These are phyloP conservation scores for Recurvomyces mirabilis DNA, from an alignment of 495 filamentous ascomycete genomes.

Conservation along the genomic window DNA sequence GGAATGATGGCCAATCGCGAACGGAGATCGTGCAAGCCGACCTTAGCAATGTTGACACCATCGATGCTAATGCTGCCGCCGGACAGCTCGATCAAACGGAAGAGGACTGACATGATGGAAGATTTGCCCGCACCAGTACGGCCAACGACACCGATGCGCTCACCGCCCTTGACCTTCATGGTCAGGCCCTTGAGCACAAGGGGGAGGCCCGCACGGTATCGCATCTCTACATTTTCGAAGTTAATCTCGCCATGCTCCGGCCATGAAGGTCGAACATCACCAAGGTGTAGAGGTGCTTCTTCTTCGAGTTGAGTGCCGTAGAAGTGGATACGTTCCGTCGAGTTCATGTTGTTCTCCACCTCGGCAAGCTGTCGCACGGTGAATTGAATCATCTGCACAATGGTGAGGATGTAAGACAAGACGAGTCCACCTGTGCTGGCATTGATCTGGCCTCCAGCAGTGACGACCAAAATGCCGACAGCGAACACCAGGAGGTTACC, in stretches of 20 bases:
- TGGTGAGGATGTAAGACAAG: constrained; percentile 93
- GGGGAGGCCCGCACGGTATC: constrained; percentile 80
- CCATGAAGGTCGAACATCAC: constrained; percentile 70
- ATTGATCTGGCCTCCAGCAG: constrained; percentile 74
- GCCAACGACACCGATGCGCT: constrained; percentile 96
- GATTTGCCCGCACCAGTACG: constrained; percentile 96
- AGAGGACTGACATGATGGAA: constrained; percentile 87
- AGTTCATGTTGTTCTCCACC: constrained; percentile 99
- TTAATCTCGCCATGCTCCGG: constrained; percentile 75
- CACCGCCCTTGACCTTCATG: constrained; percentile 72
- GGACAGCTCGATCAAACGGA: constrained; percentile 91
- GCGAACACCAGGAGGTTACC: constrained; percentile 91
- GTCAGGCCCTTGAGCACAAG: constrained; percentile 71
- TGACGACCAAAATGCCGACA: constrained; percentile 80
- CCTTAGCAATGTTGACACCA: constrained; percentile 72
- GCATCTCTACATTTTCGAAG: constrained; percentile 76
- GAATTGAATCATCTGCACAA: constrained; percentile 97
- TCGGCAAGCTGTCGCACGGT: constrained; percentile 83
- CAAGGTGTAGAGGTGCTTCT: constrained; percentile 62
- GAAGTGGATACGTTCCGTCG: constrained; percentile 90
- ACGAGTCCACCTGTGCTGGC: constrained; percentile 91
- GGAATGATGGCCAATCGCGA: constrained; percentile 95
- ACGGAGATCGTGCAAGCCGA: constrained; percentile 83
- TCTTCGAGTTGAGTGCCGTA: constrained; percentile 96
- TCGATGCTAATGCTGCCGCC: constrained; percentile 84